These are phyloP conservation scores for Globisporangium abappressorium DNA, from an alignment of 352 stramenopile species.

Conservation along the genomic window DNA sequence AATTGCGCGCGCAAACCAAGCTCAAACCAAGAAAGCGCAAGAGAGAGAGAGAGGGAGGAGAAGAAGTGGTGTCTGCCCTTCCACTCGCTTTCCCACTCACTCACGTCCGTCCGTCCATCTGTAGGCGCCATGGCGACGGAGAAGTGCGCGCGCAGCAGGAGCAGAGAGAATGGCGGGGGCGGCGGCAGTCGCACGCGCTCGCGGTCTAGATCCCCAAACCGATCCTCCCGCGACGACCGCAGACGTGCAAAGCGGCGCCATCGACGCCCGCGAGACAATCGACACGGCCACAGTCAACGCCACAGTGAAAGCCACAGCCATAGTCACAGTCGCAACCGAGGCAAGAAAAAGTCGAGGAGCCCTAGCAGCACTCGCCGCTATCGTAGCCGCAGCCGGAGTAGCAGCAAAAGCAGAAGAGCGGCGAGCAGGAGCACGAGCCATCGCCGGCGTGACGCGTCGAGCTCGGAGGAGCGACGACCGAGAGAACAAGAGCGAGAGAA, in stretches of 20 bases:
- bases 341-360: neutral
- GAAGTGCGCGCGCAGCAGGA: constrained; percentile 9
- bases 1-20: neutral
- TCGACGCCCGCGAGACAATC: neutral
- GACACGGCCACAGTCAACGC: neutral
- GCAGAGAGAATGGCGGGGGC: neutral
- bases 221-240: neutral
- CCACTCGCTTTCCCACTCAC: neutral
- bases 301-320: constrained; percentile 1
- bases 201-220: neutral
- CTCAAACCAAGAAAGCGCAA: neutral
- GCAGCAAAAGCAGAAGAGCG: constrained; percentile 1
- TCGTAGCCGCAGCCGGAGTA: constrained; percentile 1
- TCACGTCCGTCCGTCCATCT: neutral
- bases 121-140: constrained; percentile 6
- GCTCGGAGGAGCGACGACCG: constrained; percentile 3
- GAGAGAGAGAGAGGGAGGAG: neutral
- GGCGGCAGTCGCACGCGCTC: neutral
- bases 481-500: neutral
- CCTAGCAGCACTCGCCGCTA: constrained; percentile 9
- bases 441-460: neutral
- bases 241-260: constrained; percentile 5
- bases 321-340: constrained; percentile 4
- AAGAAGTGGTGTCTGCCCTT: neutral
- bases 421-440: constrained; percentile 4